phyloP scores from a whole-genome alignment of 768 basidiomycete genomes.

The Chlorophyllum brunneum region DNA sequence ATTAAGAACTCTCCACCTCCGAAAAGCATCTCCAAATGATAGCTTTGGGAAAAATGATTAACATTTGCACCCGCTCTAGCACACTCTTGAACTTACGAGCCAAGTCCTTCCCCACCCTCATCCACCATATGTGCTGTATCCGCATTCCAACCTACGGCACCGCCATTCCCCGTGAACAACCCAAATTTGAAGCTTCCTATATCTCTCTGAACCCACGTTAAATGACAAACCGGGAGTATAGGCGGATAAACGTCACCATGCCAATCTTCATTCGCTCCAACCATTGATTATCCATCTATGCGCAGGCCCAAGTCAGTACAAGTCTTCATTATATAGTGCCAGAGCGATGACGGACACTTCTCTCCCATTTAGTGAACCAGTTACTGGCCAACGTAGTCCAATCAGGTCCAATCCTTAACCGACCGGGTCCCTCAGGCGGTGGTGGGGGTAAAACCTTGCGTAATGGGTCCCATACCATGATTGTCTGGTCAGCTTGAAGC shows the following conservation, averaged over 20 bases:
- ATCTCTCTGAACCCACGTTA: slow-evolving; percentile 21
- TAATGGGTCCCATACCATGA: slow-evolving; percentile 36
- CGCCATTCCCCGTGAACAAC: slow-evolving; percentile 31
- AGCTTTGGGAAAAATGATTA: slow-evolving; percentile 16
- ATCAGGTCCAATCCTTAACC: slow-evolving; percentile 34
- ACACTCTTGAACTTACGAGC: slow-evolving; percentile 23
- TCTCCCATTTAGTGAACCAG: slow-evolving; percentile 38
- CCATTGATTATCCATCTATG: slow-evolving; percentile 32
- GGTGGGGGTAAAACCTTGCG: slow-evolving; percentile 34
- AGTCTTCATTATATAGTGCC: not conserved
- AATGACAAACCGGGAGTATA: not conserved
- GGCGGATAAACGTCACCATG: slow-evolving; percentile 23
- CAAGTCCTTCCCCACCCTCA: slow-evolving; percentile 29
- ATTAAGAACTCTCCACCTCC: slow-evolving; percentile 36
- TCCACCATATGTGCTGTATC: slow-evolving; percentile 34
- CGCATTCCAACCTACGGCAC: slow-evolving; percentile 37
- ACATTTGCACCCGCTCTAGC: not conserved
- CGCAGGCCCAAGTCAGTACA: not conserved
- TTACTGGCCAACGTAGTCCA: slow-evolving; percentile 35
- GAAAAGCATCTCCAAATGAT: slow-evolving; percentile 31
- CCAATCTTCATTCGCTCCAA: slow-evolving; percentile 30
- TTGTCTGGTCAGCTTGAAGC: slow-evolving; percentile 31
- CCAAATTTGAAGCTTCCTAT: slow-evolving; percentile 34
- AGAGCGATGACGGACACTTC: slow-evolving; percentile 23
- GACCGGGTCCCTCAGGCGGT: slow-evolving; percentile 30